Conservation (phyloP, 2,329 filamentous ascomycete genomes). For the Diplocarpon rosae region DNA sequence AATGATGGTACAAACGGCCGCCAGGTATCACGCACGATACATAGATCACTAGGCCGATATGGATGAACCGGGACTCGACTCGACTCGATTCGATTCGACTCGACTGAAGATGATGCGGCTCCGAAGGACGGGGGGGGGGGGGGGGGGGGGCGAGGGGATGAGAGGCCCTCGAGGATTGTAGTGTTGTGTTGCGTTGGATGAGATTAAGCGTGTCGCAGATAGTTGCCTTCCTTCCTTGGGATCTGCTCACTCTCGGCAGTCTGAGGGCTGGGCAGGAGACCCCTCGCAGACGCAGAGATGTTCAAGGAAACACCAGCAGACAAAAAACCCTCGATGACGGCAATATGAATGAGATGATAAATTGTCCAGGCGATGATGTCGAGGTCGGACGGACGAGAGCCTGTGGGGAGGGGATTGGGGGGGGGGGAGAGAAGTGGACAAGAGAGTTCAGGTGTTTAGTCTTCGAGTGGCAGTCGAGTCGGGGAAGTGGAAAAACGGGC, state of each 20-base stretch:
- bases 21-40: conserved; percentile 8
- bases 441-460: too few relatives aligned
- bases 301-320: too few relatives aligned
- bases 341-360: too few relatives aligned
- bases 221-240: neutral
- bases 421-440: too few relatives aligned
- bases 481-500: too few relatives aligned
- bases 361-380: too few relatives aligned
- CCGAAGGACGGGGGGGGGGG: conserved; percentile 1
- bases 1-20: conserved; percentile 16
- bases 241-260: neutral
- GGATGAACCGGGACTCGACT: conserved; percentile 7
- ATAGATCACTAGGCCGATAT: neutral
- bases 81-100: conserved; percentile 4
- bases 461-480: too few relatives aligned
- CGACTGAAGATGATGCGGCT: conserved; percentile 6
- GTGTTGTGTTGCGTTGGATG: neutral
- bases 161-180: conserved; percentile 1
- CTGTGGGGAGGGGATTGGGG: too few relatives aligned
- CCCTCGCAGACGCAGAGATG: too few relatives aligned
- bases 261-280: neutral
- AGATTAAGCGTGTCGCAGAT: conserved; percentile 16
- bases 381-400: too few relatives aligned
- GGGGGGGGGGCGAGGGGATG: conserved; percentile 7
- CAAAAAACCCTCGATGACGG: too few relatives aligned